A percentile compares a stretch with the other conserved stretches of the same genome.
These are phyloP conservation scores for Picea abies DNA, from an alignment of 83 land plant species.

Conservation along the genomic window DNA sequence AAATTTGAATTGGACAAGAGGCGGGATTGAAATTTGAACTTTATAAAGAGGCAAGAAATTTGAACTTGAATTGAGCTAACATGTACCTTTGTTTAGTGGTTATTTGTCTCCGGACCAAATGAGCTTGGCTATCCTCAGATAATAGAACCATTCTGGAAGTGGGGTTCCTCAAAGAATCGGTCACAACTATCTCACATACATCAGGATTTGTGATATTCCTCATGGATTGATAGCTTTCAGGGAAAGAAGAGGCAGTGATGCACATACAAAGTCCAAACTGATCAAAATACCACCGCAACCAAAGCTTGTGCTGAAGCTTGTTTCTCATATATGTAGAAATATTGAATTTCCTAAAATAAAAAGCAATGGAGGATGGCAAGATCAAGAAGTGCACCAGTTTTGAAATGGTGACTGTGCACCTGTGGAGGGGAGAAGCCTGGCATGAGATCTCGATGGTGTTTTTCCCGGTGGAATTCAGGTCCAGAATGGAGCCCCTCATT, in stretches of 20 bases:
- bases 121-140: too few species aligned
- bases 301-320: background rate
- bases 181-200: background rate
- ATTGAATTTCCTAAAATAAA: background rate
- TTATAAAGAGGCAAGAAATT: too few species aligned
- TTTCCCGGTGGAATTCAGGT: conserved; percentile 12
- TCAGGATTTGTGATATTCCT: background rate
- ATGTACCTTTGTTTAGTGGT: too few species aligned
- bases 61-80: too few species aligned
- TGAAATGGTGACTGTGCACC: conserved; percentile 3
- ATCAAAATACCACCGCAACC: background rate
- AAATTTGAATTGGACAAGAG: too few species aligned
- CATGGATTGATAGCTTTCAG: background rate
- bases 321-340: background rate
- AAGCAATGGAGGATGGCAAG: background rate
- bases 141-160: too few species aligned
- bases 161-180: too few species aligned
- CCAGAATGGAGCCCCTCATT: background rate
- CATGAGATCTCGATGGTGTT: conserved; percentile 15
- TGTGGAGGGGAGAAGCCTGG: conserved; percentile 10
- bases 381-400: conserved; percentile 16
- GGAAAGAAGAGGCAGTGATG: background rate
- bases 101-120: too few species aligned
- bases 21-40: too few species aligned
- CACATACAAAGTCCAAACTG: background rate